Evolutionary conservation across 345 rosid genomes (phyloP).

Genomic region (Gossypium raimondii): DNA sequence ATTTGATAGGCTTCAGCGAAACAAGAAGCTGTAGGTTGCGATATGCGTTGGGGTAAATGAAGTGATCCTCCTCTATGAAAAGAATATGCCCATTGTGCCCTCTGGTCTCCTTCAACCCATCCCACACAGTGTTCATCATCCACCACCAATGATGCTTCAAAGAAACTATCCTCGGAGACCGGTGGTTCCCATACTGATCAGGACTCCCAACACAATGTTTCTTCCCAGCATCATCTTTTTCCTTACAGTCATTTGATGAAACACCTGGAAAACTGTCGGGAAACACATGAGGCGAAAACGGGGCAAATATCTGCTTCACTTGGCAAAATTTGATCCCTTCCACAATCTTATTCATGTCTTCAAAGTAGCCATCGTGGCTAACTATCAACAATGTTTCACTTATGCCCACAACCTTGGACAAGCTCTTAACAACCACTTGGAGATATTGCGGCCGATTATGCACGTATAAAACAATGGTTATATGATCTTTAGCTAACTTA

Average conservation of each 20-base stretch:
- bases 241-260: slow-evolving; percentile 58
- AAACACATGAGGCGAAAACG: slow-evolving; percentile 79
- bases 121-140: slow-evolving; percentile 99
- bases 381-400: slow-evolving; percentile 81
- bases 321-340: slow-evolving; percentile 75
- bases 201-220: slow-evolving; percentile 67
- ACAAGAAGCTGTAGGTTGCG: slow-evolving; percentile 75
- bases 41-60: slow-evolving; percentile 88
- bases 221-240: slow-evolving; percentile 53
- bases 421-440: slow-evolving; percentile 66
- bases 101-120: slow-evolving; percentile 74
- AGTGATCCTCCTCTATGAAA: slow-evolving; percentile 98
- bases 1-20: slow-evolving; percentile 55
- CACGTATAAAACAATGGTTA: slow-evolving; percentile 79
- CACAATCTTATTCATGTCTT: slow-evolving; percentile 81
- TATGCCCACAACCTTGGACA: slow-evolving; percentile 78
- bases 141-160: slow-evolving; percentile 99
- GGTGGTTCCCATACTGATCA: slow-evolving; percentile 92
- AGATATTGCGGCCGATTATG: slow-evolving; percentile 93
- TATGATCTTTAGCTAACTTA: slow-evolving; percentile 53
- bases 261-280: slow-evolving; percentile 61
- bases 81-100: slow-evolving; percentile 65
- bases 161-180: slow-evolving; percentile 79
- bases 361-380: slow-evolving; percentile 92
- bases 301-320: slow-evolving; percentile 87